Base-by-base conservation (phyloP, 2,329 filamentous ascomycete genomes). In the Xylariales sp. region DNA sequence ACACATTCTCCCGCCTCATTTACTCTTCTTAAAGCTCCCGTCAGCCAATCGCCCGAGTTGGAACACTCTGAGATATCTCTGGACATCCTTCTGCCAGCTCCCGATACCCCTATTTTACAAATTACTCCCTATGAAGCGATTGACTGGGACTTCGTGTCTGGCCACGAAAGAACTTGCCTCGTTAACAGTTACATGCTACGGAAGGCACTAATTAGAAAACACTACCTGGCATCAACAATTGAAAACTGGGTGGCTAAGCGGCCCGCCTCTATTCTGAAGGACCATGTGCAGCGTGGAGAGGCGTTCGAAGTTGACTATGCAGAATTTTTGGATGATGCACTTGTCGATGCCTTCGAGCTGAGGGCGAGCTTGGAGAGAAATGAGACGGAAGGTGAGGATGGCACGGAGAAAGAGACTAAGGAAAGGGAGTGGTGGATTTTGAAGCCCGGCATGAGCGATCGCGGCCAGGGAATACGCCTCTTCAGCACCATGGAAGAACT, bases 401-500 rank as follows among this genome's bases (percentile, higher is more conserved):
- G 25, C 12, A 13, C 6, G 29, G 46, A 46, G 33, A 44, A 39
- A 15, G 40, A 31, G 10, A 16, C 42, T 40, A 49, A 62, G 20
- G 65, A 74, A 29, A 73, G 75, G 42, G 81, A 94, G 57, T 98
- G 91, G 91, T 98, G 93, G 93, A 97, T 98, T 48, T 62, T 98
- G 42, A 98, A 98, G 64, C 91, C 93, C 1, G 85, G 91, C 7
- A 97, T 98, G 93, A 95, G 88, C 60, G 93, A 98, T 57, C 78
- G 91, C 17, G 93, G 91, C 0, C 90, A 96, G 58, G 93, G 93
- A 1, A 96, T 98, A 41, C 70, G 88, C 27, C 68, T 98, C 1
- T 98, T 98, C 61, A 86, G 80, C 51, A 88, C 81, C 3, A 86
- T 93, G 68, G 81, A 83, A 40, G 83, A 95, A 55, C 67, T 98